Conservation (phyloP, 768 basidiomycete species). For the Mycena galopus region DNA sequence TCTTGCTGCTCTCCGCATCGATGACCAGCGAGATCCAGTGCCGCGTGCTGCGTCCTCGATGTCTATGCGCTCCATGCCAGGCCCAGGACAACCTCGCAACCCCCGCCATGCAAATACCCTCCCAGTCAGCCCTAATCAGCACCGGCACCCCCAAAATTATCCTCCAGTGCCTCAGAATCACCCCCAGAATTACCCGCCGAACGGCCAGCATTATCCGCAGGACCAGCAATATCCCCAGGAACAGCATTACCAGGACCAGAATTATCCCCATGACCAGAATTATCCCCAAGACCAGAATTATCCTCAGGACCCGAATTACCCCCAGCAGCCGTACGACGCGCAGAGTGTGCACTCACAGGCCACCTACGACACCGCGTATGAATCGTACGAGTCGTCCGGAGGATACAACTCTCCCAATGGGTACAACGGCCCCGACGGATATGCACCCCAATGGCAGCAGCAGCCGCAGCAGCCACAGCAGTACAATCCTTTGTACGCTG, state of each 20-base stretch:
- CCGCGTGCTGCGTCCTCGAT: slow-evolving; percentile 70
- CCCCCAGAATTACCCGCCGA: neutral
- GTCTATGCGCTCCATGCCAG: slow-evolving; percentile 54
- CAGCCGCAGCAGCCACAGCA: slow-evolving; percentile 49
- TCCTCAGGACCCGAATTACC: neutral
- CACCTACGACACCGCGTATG: slow-evolving; percentile 32
- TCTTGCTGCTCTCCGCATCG: slow-evolving; percentile 68
- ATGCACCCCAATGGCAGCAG: slow-evolving; percentile 35
- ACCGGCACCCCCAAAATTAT: neutral
- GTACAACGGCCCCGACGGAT: slow-evolving; percentile 25
- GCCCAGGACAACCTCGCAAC: slow-evolving; percentile 41
- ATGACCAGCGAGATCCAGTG: slow-evolving; percentile 62
- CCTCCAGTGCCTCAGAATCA: neutral
- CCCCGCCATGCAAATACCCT: slow-evolving; percentile 60
- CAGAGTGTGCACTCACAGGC: slow-evolving; percentile 36
- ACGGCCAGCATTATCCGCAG: neutral
- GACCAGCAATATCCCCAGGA: neutral
- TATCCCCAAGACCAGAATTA: slow-evolving; percentile 2
- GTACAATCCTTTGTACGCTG: slow-evolving; percentile 75
- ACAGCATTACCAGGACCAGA: neutral
- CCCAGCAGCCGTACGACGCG: slow-evolving; percentile 35
- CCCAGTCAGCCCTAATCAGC: slow-evolving; percentile 43
- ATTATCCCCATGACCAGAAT: slow-evolving; percentile 8
- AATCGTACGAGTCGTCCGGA: slow-evolving; percentile 32
- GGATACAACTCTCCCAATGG: slow-evolving; percentile 32